Evolutionary conservation across 768 basidiomycete genomes (phyloP).

Genomic region (Auriscalpium orientale): DNA sequence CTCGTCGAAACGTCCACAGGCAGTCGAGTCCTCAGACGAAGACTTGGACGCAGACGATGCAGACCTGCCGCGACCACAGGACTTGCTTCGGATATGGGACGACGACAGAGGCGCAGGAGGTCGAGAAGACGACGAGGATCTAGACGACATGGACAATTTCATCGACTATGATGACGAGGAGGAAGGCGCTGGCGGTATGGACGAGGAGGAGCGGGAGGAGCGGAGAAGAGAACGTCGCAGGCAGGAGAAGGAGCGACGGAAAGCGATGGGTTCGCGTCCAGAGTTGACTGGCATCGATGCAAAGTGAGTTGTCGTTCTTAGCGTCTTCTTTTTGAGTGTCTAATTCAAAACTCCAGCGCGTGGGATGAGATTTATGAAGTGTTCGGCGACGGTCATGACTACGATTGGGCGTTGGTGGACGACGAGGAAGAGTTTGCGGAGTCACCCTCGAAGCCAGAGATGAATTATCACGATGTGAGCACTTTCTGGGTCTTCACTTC

Average conservation of each 20-base stretch:
- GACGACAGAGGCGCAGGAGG: constrained; percentile 50
- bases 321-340: not conserved
- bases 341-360: constrained; percentile 41
- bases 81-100: constrained; percentile 77
- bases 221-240: constrained; percentile 58
- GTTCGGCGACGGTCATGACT: constrained; percentile 94
- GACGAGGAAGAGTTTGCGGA: constrained; percentile 58
- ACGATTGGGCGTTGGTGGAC: constrained; percentile 86
- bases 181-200: constrained; percentile 49
- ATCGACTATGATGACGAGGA: constrained; percentile 71
- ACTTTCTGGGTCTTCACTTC: constrained; percentile 13
- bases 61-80: constrained; percentile 42
- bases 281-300: constrained; percentile 77
- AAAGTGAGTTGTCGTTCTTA: constrained; percentile 46
- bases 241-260: constrained; percentile 60
- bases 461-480: constrained; percentile 79
- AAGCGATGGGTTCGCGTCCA: constrained; percentile 56
- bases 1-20: constrained; percentile 48
- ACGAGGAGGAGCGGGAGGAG: constrained; percentile 71
- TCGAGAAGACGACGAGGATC: constrained; percentile 52
- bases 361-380: constrained; percentile 96
- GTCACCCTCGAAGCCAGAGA: constrained; percentile 57
- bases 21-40: constrained; percentile 72
- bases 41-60: constrained; percentile 56
- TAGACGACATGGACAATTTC: constrained; percentile 72